Percentiles rank a stretch among this genome's conserved stretches.
These are phyloP conservation scores for Cyberlindnera americana DNA, from an alignment of 805 yeast species.

Conservation along the genomic window DNA sequence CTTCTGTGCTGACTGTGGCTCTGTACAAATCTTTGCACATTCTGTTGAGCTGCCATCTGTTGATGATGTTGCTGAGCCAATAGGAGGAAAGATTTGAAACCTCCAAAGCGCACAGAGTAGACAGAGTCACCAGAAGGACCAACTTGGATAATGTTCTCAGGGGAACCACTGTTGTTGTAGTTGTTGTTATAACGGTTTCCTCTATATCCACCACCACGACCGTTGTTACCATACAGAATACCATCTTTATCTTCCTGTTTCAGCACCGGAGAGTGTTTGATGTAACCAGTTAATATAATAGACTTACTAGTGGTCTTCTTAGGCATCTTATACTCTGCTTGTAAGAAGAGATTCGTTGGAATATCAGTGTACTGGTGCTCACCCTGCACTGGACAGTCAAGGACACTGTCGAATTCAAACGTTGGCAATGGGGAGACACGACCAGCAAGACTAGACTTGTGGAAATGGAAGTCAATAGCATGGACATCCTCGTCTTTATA, in stretches of 20 bases:
- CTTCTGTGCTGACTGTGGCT: conserved; percentile 4
- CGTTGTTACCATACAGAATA: conserved; percentile 35
- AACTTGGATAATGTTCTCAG: conserved; percentile 38
- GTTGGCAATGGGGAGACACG: conserved; percentile 34
- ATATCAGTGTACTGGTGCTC: conserved; percentile 35
- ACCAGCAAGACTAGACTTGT: conserved; percentile 59
- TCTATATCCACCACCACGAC: conserved; percentile 31
- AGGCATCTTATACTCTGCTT: conserved; percentile 60
- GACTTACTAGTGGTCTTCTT: conserved; percentile 59
- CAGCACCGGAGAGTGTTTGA: conserved; percentile 57
- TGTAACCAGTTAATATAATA: conserved; percentile 77
- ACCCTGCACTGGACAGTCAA: conserved; percentile 34
- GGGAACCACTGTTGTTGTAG: conserved; percentile 27
- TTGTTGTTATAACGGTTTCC: conserved; percentile 27
- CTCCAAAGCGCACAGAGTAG: conserved; percentile 48
- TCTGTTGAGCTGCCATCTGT: conserved; percentile 16
- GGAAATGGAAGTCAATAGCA: conserved; percentile 41
- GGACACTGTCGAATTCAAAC: conserved; percentile 29
- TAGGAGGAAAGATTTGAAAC: conserved; percentile 42
- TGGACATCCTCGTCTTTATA: conserved; percentile 23
- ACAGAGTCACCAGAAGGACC: conserved; percentile 48
- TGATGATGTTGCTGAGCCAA: conserved; percentile 18
- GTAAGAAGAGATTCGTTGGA: conserved; percentile 38
- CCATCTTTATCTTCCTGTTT: conserved; percentile 66
- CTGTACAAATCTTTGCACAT: conserved; percentile 14